Conservation (phyloP, 306 rosid genomes). For the Fragaria iinumae region DNA sequence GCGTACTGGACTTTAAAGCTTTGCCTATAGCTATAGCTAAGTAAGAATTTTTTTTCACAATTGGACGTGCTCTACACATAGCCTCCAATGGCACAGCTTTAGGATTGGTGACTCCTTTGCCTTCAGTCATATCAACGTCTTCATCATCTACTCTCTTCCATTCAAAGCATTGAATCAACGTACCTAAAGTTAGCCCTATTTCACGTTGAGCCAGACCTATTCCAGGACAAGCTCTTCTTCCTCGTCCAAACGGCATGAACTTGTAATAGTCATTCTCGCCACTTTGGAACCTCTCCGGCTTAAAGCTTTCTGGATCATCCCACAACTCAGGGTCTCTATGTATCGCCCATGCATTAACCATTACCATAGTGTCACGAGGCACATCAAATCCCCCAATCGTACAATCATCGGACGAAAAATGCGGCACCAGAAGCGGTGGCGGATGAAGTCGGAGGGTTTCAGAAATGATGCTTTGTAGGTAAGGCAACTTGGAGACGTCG, state of each 20-base stretch:
- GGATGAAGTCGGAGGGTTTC: conserved; percentile 48
- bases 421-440: conserved; percentile 39
- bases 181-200: neutral
- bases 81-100: conserved; percentile 32
- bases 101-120: conserved; percentile 20
- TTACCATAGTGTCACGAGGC: conserved; percentile 35
- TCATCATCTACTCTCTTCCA: conserved; percentile 8
- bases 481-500: conserved; percentile 33
- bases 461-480: conserved; percentile 35
- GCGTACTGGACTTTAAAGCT: too few relatives aligned
- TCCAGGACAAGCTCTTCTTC: conserved; percentile 13
- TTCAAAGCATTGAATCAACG: conserved; percentile 4
- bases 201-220: neutral
- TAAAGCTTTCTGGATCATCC: neutral
- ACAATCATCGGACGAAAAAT: conserved; percentile 39
- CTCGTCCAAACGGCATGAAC: neutral
- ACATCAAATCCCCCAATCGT: conserved; percentile 35
- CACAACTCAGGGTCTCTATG: conserved; percentile 2
- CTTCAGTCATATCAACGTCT: conserved; percentile 41
- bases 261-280: neutral
- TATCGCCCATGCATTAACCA: conserved; percentile 55
- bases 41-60: conserved; percentile 19
- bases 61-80: conserved; percentile 23
- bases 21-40: neutral
- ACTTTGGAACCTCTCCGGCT: neutral